Conservation (phyloP, 2,329 filamentous ascomycete species). For the Cercospora sp. region DNA sequence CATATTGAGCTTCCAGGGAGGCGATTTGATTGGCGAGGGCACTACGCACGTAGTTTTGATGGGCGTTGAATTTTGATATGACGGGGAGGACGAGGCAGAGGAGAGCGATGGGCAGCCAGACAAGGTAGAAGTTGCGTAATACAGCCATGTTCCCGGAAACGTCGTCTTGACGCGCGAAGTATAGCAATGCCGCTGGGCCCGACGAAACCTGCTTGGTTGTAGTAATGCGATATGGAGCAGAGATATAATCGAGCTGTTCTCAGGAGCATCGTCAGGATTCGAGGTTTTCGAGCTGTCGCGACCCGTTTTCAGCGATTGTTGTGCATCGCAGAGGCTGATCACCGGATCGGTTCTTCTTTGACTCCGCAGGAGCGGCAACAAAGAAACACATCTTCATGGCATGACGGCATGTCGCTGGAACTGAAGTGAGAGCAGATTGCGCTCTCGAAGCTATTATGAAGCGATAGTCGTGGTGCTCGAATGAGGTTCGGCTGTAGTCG, state of each 20-base stretch:
- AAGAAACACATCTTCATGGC: background rate
- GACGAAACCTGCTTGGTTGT: background rate
- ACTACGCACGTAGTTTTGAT: constrained; percentile 5
- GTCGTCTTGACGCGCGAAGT: background rate
- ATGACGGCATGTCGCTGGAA: background rate
- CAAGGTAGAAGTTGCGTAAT: constrained; percentile 15
- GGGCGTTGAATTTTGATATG: background rate
- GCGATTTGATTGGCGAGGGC: constrained; percentile 12
- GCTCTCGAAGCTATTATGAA: background rate
- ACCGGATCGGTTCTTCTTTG: constrained; percentile 15
- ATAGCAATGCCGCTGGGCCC: background rate
- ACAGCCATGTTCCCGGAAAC: background rate
- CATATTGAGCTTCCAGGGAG: constrained; percentile 7
- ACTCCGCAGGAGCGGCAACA: background rate
- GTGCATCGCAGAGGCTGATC: background rate
- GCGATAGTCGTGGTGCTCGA: background rate
- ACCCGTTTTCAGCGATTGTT: constrained; percentile 19
- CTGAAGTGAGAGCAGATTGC: background rate
- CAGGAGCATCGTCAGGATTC: background rate
- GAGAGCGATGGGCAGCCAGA: constrained; percentile 20
- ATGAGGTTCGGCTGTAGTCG: background rate
- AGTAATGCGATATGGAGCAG: background rate
- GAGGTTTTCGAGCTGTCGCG: background rate
- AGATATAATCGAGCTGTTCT: background rate
- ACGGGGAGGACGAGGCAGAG: constrained; percentile 7